A percentile compares a stretch with the other conserved stretches of the same genome.
Evolutionary conservation across 2,329 filamentous ascomycete species (phyloP).

Genomic region (Apiospora saccharicola): DNA sequence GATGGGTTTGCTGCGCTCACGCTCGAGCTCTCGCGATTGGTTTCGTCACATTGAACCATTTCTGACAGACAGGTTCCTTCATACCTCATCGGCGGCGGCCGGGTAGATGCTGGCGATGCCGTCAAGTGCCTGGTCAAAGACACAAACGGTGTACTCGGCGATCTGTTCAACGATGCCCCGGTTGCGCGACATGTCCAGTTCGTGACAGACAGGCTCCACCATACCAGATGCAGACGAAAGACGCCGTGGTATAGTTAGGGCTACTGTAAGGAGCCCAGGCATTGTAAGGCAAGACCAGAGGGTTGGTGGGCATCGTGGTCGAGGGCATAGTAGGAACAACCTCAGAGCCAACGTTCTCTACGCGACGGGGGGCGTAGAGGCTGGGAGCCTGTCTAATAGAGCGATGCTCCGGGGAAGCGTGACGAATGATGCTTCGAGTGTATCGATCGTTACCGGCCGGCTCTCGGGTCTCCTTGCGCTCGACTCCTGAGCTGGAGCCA

Average conservation of each 20-base stretch:
- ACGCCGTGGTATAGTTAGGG: too few species aligned
- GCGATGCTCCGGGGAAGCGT: slow-evolving; percentile 32
- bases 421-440: background rate
- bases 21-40: background rate
- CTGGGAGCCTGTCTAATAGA: slow-evolving; percentile 7
- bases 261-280: too few species aligned
- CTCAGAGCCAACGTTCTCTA: too few species aligned
- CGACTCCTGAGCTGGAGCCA: background rate
- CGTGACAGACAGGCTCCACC: slow-evolving; percentile 32
- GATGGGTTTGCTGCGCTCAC: background rate
- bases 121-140: slow-evolving; percentile 33
- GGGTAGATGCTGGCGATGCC: slow-evolving; percentile 42
- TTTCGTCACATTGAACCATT: background rate
- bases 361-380: too few species aligned
- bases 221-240: too few species aligned
- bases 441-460: too few species aligned
- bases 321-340: too few species aligned
- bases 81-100: background rate
- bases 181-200: slow-evolving; percentile 34
- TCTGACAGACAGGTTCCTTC: background rate
- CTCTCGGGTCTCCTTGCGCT: too few species aligned
- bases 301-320: too few species aligned
- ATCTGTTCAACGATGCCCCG: slow-evolving; percentile 41
- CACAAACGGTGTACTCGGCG: slow-evolving; percentile 34
- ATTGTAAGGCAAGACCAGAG: too few species aligned